phyloP scores from a whole-genome alignment of 345 rosid genomes.

The Boechera retrofracta region DNA sequence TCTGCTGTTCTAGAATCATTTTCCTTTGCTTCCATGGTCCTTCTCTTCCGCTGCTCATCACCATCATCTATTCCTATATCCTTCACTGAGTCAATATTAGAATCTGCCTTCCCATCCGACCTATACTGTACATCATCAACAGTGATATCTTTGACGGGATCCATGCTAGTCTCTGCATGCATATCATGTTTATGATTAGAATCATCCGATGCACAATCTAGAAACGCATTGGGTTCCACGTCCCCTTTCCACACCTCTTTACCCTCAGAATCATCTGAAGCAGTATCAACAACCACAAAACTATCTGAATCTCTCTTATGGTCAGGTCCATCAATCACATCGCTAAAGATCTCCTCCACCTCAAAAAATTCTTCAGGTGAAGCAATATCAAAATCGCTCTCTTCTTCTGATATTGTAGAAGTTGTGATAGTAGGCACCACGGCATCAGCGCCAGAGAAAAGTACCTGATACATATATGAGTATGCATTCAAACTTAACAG shows the following conservation, averaged over 20 bases:
- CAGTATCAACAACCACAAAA: conserved; percentile 45
- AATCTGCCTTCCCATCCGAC: conserved; percentile 56
- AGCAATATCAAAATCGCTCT: conserved; percentile 62
- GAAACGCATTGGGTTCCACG: conserved; percentile 66
- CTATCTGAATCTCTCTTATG: conserved; percentile 55
- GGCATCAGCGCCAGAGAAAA: conserved; percentile 80
- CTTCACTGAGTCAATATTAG: conserved; percentile 66
- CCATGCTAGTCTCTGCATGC: conserved; percentile 54
- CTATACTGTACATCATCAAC: conserved; percentile 91
- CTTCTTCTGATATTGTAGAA: conserved; percentile 62
- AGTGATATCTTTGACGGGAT: conserved; percentile 86
- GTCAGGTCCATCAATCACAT: conserved; percentile 65
- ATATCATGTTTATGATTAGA: conserved; percentile 56
- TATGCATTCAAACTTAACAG: conserved; percentile 70
- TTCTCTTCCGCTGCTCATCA: conserved; percentile 47
- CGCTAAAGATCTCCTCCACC: conserved; percentile 95
- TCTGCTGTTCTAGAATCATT: conserved; percentile 50
- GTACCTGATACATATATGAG: conserved; percentile 85
- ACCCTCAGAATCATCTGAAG: conserved; percentile 49
- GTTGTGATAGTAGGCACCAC: conserved; percentile 62
- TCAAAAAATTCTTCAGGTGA: conserved; percentile 97
- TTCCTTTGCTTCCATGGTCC: conserved; percentile 49
- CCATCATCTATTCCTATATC: conserved; percentile 87
- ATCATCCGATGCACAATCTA: conserved; percentile 79
- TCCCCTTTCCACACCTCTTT: conserved; percentile 76